Percentiles rank a stretch among this genome's conserved stretches.
phyloP scores from a whole-genome alignment of 192 early-diverging fungal genomes.

The Gigaspora rosea region DNA sequence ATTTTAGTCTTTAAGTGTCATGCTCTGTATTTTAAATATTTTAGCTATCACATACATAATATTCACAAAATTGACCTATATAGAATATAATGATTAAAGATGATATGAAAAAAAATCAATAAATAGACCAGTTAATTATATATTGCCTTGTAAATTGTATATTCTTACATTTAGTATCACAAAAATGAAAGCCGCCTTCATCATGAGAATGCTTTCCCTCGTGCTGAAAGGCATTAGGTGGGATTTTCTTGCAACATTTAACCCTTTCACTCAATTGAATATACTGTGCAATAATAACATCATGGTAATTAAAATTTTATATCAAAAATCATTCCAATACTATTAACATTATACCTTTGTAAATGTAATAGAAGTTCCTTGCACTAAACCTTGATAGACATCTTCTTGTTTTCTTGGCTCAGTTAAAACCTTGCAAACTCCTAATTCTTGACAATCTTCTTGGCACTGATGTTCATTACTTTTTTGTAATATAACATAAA shows the following conservation, averaged over 20 bases:
- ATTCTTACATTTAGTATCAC: not conserved
- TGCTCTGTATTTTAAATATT: not conserved
- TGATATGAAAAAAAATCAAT: too few relatives aligned
- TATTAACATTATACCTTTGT: slow-evolving; percentile 15
- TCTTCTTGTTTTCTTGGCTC: slow-evolving; percentile 21
- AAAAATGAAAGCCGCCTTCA: slow-evolving; percentile 15
- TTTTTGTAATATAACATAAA: not conserved
- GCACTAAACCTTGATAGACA: not conserved
- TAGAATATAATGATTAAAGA: too few relatives aligned
- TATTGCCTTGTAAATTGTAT: too few relatives aligned
- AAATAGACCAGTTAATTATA: too few relatives aligned
- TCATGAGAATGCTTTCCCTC: slow-evolving; percentile 18
- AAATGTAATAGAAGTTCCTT: slow-evolving; percentile 22
- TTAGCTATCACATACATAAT: not conserved
- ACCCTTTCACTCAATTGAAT: slow-evolving; percentile 22
- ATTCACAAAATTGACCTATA: slow-evolving; percentile 15
- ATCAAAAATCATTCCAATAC: not conserved
- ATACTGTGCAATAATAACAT: not conserved
- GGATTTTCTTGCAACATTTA: slow-evolving; percentile 24
- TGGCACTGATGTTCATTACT: slow-evolving; percentile 30
- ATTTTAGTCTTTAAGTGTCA: too few relatives aligned
- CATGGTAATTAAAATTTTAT: not conserved
- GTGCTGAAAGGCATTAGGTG: slow-evolving; percentile 24
- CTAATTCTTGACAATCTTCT: slow-evolving; percentile 8
- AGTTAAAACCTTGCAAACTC: slow-evolving; percentile 26